Conservation (phyloP, 768 basidiomycete genomes). For the Lentinula sp. region DNA sequence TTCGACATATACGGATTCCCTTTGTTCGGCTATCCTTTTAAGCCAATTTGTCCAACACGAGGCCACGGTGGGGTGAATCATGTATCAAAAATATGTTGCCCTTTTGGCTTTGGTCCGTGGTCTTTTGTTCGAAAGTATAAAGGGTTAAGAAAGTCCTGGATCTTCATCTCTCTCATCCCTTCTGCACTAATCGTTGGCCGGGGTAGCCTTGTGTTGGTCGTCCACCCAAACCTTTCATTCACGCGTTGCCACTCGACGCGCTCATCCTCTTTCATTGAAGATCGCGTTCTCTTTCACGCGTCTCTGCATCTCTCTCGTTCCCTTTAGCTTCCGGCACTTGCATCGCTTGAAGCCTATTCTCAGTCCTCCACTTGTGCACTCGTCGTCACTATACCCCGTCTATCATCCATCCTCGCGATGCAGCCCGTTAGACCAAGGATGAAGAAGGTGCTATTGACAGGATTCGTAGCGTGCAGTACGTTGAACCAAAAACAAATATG, state of each 20-base stretch:
- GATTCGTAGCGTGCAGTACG: constrained; percentile 5
- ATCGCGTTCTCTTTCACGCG: not conserved
- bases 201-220: not conserved
- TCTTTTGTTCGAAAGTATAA: not conserved
- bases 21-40: not conserved
- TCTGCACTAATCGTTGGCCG: not conserved
- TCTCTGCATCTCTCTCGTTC: not conserved
- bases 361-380: not conserved
- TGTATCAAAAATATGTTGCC: too few species aligned
- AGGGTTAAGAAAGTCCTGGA: not conserved
- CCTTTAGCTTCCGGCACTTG: not conserved
- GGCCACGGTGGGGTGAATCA: not conserved
- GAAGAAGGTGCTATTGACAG: not conserved
- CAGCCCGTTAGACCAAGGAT: not conserved
- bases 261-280: not conserved
- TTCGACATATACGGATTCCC: not conserved
- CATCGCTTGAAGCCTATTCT: not conserved
- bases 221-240: not conserved
- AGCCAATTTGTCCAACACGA: not conserved
- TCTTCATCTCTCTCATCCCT: not conserved
- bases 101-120: not conserved
- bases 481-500: not conserved
- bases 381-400: not conserved
- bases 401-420: not conserved
- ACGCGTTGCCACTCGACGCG: not conserved